Conservation (phyloP, 257 asterid genomes). For the Buddleja alternifolia region DNA sequence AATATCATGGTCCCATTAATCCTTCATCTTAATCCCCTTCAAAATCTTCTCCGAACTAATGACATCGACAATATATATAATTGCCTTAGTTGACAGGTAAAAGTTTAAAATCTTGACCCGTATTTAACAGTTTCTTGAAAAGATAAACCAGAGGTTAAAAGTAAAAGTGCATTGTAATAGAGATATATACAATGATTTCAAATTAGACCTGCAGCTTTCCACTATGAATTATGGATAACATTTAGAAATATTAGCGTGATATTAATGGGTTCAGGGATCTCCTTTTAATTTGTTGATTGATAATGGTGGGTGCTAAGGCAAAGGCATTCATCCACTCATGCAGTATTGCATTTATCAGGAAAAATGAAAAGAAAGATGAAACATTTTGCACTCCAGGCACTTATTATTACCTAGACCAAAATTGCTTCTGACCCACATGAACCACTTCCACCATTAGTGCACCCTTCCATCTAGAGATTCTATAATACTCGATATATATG, state of each 20-base stretch:
- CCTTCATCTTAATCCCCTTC: slow-evolving; percentile 25
- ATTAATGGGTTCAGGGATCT: slow-evolving; percentile 35
- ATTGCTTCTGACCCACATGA: slow-evolving; percentile 30
- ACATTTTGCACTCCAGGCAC: slow-evolving; percentile 20
- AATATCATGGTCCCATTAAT: slow-evolving; percentile 24
- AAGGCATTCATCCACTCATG: slow-evolving; percentile 30
- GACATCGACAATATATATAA: slow-evolving; percentile 24
- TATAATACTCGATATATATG: no score
- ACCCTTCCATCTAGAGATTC: slow-evolving; percentile 15
- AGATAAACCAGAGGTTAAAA: neutral
- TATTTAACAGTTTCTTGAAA: neutral
- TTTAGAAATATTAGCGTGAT: neutral
- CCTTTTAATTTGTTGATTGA: slow-evolving; percentile 28
- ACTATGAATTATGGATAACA: slow-evolving; percentile 20
- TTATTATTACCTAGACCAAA: slow-evolving; percentile 27
- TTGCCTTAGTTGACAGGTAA: slow-evolving; percentile 13
- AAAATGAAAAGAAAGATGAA: neutral
- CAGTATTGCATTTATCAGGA: slow-evolving; percentile 11
- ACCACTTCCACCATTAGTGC: slow-evolving; percentile 21
- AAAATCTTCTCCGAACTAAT: slow-evolving; percentile 9
- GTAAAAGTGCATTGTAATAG: slow-evolving; percentile 25
- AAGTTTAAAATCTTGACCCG: neutral
- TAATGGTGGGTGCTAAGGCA: slow-evolving; percentile 31
- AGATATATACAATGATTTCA: slow-evolving; percentile 15
- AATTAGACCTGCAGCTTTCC: slow-evolving; percentile 20